These are phyloP conservation scores for Ophiostoma quercus DNA, from an alignment of 2,329 filamentous ascomycete genomes.

Conservation along the genomic window DNA sequence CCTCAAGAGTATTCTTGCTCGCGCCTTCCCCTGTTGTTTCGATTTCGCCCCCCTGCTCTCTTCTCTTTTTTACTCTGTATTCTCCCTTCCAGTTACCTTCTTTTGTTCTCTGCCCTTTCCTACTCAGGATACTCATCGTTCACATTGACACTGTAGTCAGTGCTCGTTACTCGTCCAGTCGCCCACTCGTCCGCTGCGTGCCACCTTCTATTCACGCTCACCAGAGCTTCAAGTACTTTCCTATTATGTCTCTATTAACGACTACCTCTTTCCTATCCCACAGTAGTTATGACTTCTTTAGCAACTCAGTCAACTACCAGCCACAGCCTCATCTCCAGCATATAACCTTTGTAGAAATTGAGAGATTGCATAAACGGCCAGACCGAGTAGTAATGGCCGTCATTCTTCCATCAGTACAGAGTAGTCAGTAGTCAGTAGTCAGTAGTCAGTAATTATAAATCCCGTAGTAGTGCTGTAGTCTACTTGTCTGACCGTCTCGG, in stretches of 20 bases:
- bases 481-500: no score
- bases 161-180: neutral
- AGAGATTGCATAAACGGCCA: slow-evolving; percentile 8
- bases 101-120: slow-evolving; percentile 9
- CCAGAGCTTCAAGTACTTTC: neutral
- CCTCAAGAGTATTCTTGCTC: neutral
- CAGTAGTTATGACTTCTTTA: no score
- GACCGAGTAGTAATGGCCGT: neutral
- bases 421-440: no score
- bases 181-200: neutral
- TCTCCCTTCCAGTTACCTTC: neutral
- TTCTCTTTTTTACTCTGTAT: neutral
- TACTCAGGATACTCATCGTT: neutral
- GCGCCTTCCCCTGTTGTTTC: slow-evolving; percentile 10
- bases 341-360: no score
- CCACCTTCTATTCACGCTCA: neutral
- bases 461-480: no score
- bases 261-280: neutral
- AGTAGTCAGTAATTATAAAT: no score
- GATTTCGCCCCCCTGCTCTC: neutral
- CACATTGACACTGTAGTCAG: no score
- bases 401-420: no score
- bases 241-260: neutral
- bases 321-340: neutral
- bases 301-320: no score